Percentiles rank a stretch among this genome's conserved stretches.
Conservation (phyloP, 139 green algal genomes). For the Coccomyxa sp. region DNA sequence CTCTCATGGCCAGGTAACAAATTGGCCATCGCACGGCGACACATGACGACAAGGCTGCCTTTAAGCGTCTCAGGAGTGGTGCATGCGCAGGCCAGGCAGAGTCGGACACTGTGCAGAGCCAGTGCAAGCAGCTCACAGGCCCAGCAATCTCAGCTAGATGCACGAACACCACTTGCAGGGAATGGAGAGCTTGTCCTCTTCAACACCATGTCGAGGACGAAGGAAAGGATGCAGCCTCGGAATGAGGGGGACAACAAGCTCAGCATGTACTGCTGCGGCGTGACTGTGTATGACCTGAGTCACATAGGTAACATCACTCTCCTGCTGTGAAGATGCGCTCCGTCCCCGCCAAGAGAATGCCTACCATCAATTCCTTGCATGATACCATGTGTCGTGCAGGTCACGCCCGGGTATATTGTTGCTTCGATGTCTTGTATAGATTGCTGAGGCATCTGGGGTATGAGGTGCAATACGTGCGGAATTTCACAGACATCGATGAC, state of each 20-base stretch:
- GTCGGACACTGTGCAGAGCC: no score
- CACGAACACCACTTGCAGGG: no score
- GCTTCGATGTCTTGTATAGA: constrained; percentile 91
- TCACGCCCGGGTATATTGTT: constrained; percentile 93
- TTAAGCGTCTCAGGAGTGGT: no score
- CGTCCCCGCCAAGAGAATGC: neutral
- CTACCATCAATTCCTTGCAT: neutral
- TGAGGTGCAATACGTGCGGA: constrained; percentile 64
- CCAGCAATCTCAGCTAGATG: no score
- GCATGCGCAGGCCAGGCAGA: no score
- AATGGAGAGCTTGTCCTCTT: no score
- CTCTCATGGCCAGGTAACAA: no score
- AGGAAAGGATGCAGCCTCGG: constrained; percentile 75
- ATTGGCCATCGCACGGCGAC: no score
- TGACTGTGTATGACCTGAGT: constrained; percentile 90
- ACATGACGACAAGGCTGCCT: no score
- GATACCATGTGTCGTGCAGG: constrained; percentile 39
- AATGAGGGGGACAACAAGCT: constrained; percentile 48
- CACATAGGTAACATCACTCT: constrained; percentile 66
- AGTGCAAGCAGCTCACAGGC: no score
- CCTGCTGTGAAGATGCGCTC: neutral
- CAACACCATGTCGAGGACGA: constrained; percentile 83
- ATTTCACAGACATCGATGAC: constrained; percentile 90
- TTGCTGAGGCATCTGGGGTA: constrained; percentile 63
- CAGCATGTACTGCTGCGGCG: constrained; percentile 97